Percentiles rank a stretch among this genome's conserved stretches.
phyloP scores from a whole-genome alignment of 805 yeast species.

The Candida lessepsii region DNA sequence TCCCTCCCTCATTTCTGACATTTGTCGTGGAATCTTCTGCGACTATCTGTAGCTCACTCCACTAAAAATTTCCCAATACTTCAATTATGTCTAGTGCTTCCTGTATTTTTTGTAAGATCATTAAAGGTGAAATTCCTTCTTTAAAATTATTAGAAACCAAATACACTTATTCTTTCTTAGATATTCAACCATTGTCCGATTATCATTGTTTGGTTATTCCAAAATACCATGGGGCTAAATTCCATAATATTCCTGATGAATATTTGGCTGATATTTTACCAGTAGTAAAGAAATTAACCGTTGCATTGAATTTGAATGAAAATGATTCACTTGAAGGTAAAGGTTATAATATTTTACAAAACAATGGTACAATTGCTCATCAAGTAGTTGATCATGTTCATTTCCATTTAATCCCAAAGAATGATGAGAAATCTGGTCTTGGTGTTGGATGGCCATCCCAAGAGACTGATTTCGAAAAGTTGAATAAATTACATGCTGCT shows the following conservation, averaged over 20 bases:
- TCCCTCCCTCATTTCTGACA: neutral
- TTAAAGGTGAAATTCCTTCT: slow-evolving; percentile 94
- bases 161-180: slow-evolving; percentile 78
- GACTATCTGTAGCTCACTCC: neutral
- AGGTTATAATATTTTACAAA: slow-evolving; percentile 88
- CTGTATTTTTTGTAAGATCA: slow-evolving; percentile 91
- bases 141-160: slow-evolving; percentile 88
- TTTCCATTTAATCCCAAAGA: slow-evolving; percentile 93
- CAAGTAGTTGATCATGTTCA: slow-evolving; percentile 96
- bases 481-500: slow-evolving; percentile 65
- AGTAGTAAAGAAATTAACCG: slow-evolving; percentile 80
- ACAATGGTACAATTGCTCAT: slow-evolving; percentile 93
- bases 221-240: slow-evolving; percentile 87
- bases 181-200: slow-evolving; percentile 86
- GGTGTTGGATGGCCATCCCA: slow-evolving; percentile 94
- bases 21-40: slow-evolving; percentile 7
- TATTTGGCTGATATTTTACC: slow-evolving; percentile 84
- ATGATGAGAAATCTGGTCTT: slow-evolving; percentile 68
- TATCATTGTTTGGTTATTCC: slow-evolving; percentile 93
- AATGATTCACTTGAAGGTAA: slow-evolving; percentile 60
- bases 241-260: slow-evolving; percentile 92
- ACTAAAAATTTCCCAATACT: neutral
- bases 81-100: slow-evolving; percentile 35
- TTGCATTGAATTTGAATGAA: slow-evolving; percentile 61
- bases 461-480: slow-evolving; percentile 68